These are phyloP conservation scores for Clavispora vitiphila DNA, from an alignment of 805 yeast genomes.

Conservation along the genomic window DNA sequence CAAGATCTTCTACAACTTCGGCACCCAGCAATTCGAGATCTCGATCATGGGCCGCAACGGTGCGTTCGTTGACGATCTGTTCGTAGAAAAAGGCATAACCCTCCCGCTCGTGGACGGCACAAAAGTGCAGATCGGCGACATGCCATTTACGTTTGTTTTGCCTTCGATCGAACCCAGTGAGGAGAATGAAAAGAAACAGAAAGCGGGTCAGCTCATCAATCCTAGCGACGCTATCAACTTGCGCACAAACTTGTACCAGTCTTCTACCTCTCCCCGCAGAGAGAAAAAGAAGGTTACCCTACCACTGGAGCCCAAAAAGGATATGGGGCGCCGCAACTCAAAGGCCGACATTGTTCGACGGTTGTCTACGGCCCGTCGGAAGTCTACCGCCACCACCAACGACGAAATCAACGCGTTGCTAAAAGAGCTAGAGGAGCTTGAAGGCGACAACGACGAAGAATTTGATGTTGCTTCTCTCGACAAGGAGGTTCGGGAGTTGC, in stretches of 20 bases:
- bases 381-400: slow-evolving; percentile 33
- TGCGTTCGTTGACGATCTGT: slow-evolving; percentile 88
- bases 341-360: slow-evolving; percentile 19
- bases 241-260: slow-evolving; percentile 44
- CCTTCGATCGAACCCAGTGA: slow-evolving; percentile 57
- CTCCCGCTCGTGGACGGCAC: slow-evolving; percentile 80
- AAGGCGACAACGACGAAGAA: slow-evolving; percentile 9
- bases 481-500: slow-evolving; percentile 6
- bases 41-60: slow-evolving; percentile 93
- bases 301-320: neutral
- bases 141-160: slow-evolving; percentile 79
- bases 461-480: slow-evolving; percentile 10
- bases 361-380: slow-evolving; percentile 33
- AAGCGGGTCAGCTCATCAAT: slow-evolving; percentile 38
- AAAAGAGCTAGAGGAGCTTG: slow-evolving; percentile 30
- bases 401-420: slow-evolving; percentile 37
- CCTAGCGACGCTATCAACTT: slow-evolving; percentile 61
- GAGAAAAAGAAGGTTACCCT: slow-evolving; percentile 5
- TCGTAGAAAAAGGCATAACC: slow-evolving; percentile 87
- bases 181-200: slow-evolving; percentile 17
- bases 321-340: slow-evolving; percentile 6
- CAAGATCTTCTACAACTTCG: slow-evolving; percentile 92
- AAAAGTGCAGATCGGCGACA: slow-evolving; percentile 88
- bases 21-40: slow-evolving; percentile 89
- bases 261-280: slow-evolving; percentile 18